Evolutionary conservation across 768 basidiomycete genomes (phyloP).

Genomic region (Lactarius tabidus): DNA sequence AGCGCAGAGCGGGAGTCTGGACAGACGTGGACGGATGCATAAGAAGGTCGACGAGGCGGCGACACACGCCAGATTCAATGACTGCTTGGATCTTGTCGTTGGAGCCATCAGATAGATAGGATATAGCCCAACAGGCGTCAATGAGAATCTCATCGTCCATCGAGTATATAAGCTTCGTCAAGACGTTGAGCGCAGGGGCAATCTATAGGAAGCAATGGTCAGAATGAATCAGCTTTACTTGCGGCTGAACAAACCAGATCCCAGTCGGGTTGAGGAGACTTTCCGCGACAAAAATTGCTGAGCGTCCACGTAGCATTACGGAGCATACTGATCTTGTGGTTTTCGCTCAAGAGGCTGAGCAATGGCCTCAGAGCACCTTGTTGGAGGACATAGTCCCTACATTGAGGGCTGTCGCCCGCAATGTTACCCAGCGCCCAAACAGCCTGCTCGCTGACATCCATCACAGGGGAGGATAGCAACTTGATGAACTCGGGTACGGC

Average conservation of each 20-base stretch:
- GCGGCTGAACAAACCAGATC: slow-evolving; percentile 62
- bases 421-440: slow-evolving; percentile 99
- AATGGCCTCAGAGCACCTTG: slow-evolving; percentile 93
- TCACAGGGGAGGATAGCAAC: slow-evolving; percentile 86
- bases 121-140: slow-evolving; percentile 99
- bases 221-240: slow-evolving; percentile 6
- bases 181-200: slow-evolving; percentile 91
- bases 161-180: slow-evolving; percentile 98
- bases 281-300: slow-evolving; percentile 98
- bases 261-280: slow-evolving; percentile 98
- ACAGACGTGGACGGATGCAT: slow-evolving; percentile 95
- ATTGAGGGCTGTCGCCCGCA: slow-evolving; percentile 96
- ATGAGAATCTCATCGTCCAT: slow-evolving; percentile 98
- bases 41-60: slow-evolving; percentile 93
- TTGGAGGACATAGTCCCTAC: slow-evolving; percentile 93
- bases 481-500: slow-evolving; percentile 98
- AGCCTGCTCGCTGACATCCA: slow-evolving; percentile 98
- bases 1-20: slow-evolving; percentile 96
- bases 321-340: slow-evolving; percentile 99
- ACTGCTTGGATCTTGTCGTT: slow-evolving; percentile 99
- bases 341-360: slow-evolving; percentile 83
- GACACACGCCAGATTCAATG: slow-evolving; percentile 96
- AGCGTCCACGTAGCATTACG: slow-evolving; percentile 98
- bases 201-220: slow-evolving; percentile 55
- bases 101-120: slow-evolving; percentile 96